Conservation (phyloP, 2,329 filamentous ascomycete species). For the Ophiostoma angusticollis region DNA sequence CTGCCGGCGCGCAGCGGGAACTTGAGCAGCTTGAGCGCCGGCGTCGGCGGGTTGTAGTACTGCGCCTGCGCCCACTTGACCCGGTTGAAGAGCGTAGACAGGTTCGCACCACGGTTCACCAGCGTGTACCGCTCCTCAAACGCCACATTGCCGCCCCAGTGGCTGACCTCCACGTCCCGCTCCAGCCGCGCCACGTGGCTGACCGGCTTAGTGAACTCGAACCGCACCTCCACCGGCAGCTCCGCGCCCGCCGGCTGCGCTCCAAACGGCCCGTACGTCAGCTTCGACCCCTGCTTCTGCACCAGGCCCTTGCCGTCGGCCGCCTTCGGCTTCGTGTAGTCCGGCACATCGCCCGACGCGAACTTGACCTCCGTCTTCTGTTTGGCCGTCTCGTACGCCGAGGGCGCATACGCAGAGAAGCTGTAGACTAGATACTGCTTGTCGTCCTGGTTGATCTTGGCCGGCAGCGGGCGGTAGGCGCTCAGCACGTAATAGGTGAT, state of each 20-base stretch:
- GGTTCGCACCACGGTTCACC: conserved; percentile 71
- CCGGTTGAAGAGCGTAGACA: conserved; percentile 59
- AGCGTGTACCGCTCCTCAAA: conserved; percentile 90
- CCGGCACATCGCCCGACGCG: conserved; percentile 61
- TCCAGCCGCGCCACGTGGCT: conserved; percentile 68
- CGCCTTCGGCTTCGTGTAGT: conserved; percentile 63
- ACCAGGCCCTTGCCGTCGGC: conserved; percentile 49
- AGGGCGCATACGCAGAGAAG: conserved; percentile 75
- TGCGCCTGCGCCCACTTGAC: conserved; percentile 60
- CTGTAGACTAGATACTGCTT: conserved; percentile 76
- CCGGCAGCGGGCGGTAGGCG: conserved; percentile 68
- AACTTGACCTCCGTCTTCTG: conserved; percentile 98
- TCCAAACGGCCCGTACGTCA: conserved; percentile 79
- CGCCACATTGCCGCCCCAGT: conserved; percentile 95
- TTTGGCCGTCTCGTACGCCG: conserved; percentile 73
- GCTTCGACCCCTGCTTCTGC: conserved; percentile 69
- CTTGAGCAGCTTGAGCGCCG: conserved; percentile 68
- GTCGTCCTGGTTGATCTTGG: conserved; percentile 68
- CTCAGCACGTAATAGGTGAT: conserved; percentile 76
- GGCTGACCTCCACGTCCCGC: conserved; percentile 86
- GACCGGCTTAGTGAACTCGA: conserved; percentile 90
- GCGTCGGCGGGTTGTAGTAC: conserved; percentile 65
- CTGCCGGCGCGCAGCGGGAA: conserved; percentile 71
- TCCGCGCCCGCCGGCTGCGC: conserved; percentile 66
- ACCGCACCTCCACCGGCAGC: conserved; percentile 66